Evolutionary conservation across 805 yeast genomes (phyloP), one percentile per base, ranked within the genome.

Genomic region (Kazachstania martiniae): DNA sequence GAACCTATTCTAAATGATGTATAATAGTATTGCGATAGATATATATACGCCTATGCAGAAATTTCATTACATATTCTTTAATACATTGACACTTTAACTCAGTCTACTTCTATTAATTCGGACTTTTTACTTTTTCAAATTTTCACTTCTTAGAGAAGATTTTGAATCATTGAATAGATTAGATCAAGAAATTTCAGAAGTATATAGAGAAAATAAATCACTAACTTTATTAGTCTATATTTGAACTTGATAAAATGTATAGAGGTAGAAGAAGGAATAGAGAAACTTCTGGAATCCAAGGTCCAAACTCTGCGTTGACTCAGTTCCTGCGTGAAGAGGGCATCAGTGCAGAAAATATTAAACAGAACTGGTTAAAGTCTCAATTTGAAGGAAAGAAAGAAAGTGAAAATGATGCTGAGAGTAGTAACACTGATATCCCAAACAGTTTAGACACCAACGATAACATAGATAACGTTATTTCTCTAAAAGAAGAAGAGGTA

Each of bases 291-390:
- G n/a, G n/a, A n/a, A 60, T 65, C 36, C 56, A 62, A 38, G 71
- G 71, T 1, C 71, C 94, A 28, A 84, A 83, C 61, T 79, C 93
- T 43, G 96, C 96, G 0, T 63, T 87, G 43, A 87, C 95, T 0
- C 91, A 82, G 56, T 87, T 87, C 48, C 65, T 87, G 38, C 65
- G 86, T 31, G 84, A 80, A 35, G 94, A 86, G 56, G 96, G 96
- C 22, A 87, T 87, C 58, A 80, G 65, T 48, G 85, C 95, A 1
- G 85, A 76, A 36, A 75, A 73, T 26, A 85, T 85, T 51, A 66
- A 86, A 48, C 60, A 61, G 31, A 51, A 66, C 36, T 66, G 62
- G 53, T 38, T 53, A 38, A 58, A 54, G 32, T 55, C 57, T 21
- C 53, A 53, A 10, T 47, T 43, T 23, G 22, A 28, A 4, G 15